Evolutionary conservation across 495 filamentous ascomycete genomes (phyloP).

Genomic region (Elaphomyces granulatus): DNA sequence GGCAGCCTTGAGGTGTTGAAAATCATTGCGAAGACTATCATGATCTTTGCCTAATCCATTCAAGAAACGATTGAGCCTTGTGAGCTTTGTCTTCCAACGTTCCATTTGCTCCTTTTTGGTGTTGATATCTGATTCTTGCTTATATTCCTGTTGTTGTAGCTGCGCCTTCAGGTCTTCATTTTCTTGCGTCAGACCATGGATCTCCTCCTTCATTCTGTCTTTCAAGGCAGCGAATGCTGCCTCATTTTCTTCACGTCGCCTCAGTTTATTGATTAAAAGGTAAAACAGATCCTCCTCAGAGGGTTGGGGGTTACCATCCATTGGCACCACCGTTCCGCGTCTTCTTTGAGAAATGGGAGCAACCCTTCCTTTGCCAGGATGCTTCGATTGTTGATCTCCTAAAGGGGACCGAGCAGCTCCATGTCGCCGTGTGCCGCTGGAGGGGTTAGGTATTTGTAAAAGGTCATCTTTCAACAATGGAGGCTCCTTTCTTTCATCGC

Average conservation of each 20-base stretch:
- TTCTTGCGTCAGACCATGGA: conserved; percentile 13
- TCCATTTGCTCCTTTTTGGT: conserved; percentile 13
- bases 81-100: conserved; percentile 21
- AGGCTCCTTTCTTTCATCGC: no score
- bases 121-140: conserved; percentile 9
- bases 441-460: no score
- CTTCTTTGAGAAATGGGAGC: no score
- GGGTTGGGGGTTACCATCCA: conserved; percentile 6
- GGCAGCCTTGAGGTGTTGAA: conserved; percentile 12
- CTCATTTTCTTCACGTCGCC: conserved; percentile 23
- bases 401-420: not conserved
- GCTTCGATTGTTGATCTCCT: not conserved
- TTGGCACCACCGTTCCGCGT: no score
- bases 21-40: conserved; percentile 17
- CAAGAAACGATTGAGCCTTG: conserved; percentile 21
- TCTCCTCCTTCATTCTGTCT: conserved; percentile 15
- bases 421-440: not conserved
- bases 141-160: conserved; percentile 5
- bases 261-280: conserved; percentile 22
- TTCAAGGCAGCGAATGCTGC: conserved; percentile 10
- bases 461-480: no score
- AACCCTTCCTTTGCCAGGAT: no score
- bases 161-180: conserved; percentile 15
- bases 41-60: conserved; percentile 24
- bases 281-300: conserved; percentile 26